Percentiles rank a stretch among this genome's conserved stretches.
phyloP scores from a whole-genome alignment of 169 alveolate genomes.

The Plasmodium falciparum region DNA sequence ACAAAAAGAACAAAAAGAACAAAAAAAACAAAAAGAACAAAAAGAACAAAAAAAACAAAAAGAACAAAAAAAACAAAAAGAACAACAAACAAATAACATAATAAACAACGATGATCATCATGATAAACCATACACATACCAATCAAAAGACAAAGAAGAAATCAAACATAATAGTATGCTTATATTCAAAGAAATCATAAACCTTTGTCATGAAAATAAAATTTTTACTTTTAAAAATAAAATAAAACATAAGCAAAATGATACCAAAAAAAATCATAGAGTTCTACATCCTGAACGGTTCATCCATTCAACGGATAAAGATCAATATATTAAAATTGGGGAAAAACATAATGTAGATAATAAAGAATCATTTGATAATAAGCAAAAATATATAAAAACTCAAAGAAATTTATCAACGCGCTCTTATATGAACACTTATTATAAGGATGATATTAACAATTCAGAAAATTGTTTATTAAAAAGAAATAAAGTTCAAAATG shows the following conservation, averaged over 20 bases:
- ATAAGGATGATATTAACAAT: background rate
- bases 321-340: too few species aligned
- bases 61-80: too few species aligned
- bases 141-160: background rate
- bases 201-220: slow-evolving; percentile 37
- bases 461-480: background rate
- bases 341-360: too few species aligned
- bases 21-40: too few species aligned
- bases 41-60: too few species aligned
- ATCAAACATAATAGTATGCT: slow-evolving; percentile 9
- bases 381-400: too few species aligned
- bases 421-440: background rate
- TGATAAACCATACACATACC: too few species aligned
- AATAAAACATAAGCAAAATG: background rate
- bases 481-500: background rate
- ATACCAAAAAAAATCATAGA: background rate
- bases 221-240: slow-evolving; percentile 32
- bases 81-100: background rate
- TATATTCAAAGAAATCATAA: slow-evolving; percentile 34
- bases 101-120: background rate
- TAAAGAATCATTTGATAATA: too few species aligned
- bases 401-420: background rate
- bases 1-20: too few species aligned
- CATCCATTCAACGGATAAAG: too few species aligned
- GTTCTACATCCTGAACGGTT: too few species aligned